Base-by-base conservation (phyloP, 1,284 basidiomycete genomes). In the Pascua guehoae region DNA sequence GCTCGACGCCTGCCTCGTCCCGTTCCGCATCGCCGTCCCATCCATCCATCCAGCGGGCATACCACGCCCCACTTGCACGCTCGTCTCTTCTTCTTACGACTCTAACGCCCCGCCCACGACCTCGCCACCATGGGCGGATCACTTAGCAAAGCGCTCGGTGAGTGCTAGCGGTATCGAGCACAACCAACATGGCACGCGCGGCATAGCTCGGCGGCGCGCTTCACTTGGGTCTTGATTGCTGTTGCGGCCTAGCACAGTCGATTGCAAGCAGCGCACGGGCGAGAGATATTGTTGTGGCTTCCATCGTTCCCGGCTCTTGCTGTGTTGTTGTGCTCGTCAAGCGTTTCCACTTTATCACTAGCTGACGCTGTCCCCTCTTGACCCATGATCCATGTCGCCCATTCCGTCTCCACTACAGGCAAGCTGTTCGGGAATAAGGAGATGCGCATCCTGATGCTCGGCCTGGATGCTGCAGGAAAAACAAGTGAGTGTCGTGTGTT, bases 391-490 rank as follows among this genome's bases (percentile, higher is more conserved):
- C 17, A 41, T 41, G 12, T 32, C 44, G 17, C 45, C 18, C 45
- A 16, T 42, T 51, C n/a, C 42, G 17, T 42, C 5, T 41, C 40
- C 18, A 9, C 36, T 38, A 32, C 52, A 81, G 80, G 77, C 62
- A 79, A 78, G 66, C 59, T 85, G 62, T 85, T 85, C 70, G 83
- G 83, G 56, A 85, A 83, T 78, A 84, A 83, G 77, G 84, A 85
- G 75, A 84, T 85, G 83, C 77, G 83, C 54, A 80, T 83, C 61
- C 72, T 83, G 63, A 83, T 83, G 93, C 81, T 97, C 69, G 93
- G 93, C 57, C 83, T 97, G 64, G 93, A 97, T 76, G 93, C 93
- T 53, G 93, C 93, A 54, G 93, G 93, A 73, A 97, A 97, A 81
- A 97, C 93, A 16, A 97, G 80, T 81, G 83, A 79, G 80, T 74